These are phyloP conservation scores for Picochlorum sp. DNA, from an alignment of 139 green algal genomes.

Conservation along the genomic window DNA sequence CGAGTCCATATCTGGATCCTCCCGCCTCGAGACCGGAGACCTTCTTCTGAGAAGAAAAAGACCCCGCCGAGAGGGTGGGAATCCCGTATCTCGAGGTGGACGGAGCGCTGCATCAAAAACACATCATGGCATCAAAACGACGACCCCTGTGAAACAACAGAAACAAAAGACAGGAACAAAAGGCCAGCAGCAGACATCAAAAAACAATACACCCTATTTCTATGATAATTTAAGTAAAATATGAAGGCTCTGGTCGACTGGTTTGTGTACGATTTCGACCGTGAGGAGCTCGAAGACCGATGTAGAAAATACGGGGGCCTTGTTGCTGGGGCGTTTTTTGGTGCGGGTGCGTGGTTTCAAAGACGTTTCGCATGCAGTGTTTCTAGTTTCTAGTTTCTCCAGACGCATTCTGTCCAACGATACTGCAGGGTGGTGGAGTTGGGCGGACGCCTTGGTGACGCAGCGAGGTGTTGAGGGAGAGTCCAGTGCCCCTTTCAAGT, in stretches of 20 bases:
- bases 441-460: conserved; percentile 29
- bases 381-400: background rate
- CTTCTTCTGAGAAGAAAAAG: too few species aligned
- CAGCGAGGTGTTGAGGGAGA: conserved; percentile 10
- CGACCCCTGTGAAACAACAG: too few species aligned
- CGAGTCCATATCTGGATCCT: too few species aligned
- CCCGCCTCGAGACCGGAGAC: too few species aligned
- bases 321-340: conserved; percentile 32
- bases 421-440: conserved; percentile 27
- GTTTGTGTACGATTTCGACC: conserved; percentile 40
- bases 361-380: background rate
- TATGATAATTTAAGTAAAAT: background rate
- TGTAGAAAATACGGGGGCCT: conserved; percentile 17
- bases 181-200: too few species aligned
- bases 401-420: background rate
- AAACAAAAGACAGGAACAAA: too few species aligned
- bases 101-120: too few species aligned
- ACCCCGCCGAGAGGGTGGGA: too few species aligned
- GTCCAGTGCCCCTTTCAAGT: conserved; percentile 29
- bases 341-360: conserved; percentile 15
- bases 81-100: too few species aligned
- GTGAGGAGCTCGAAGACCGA: conserved; percentile 8
- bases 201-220: too few species aligned
- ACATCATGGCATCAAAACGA: too few species aligned
- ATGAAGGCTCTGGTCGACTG: conserved; percentile 17